Percentiles rank a stretch among this genome's conserved stretches.
Evolutionary conservation across 306 rosid genomes (phyloP).

Genomic region (Cajanus cajan): DNA sequence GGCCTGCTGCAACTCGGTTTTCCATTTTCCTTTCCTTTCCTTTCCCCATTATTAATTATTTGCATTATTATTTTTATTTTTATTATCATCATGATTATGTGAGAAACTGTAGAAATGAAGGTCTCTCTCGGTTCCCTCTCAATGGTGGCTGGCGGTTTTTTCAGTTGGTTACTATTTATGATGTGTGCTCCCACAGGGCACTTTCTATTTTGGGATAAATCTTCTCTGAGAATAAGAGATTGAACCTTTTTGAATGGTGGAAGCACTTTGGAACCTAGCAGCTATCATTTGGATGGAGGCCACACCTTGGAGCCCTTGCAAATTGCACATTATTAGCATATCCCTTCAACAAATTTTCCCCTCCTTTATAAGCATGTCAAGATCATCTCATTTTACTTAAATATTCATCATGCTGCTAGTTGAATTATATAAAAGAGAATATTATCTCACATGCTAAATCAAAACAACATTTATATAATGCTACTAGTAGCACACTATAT

Average conservation of each 20-base stretch:
- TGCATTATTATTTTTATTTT: not conserved
- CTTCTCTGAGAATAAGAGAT: not conserved
- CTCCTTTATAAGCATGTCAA: not conserved
- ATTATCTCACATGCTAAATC: not conserved
- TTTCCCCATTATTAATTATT: not conserved
- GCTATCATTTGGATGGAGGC: not conserved
- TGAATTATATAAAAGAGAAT: not conserved
- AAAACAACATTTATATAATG: not conserved
- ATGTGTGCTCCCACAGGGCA: not conserved
- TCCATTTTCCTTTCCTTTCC: too few species aligned
- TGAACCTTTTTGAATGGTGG: not conserved
- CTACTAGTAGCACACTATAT: not conserved
- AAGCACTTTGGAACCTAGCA: not conserved
- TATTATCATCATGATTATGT: not conserved
- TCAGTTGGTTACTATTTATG: conserved; percentile 32
- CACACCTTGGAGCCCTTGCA: not conserved
- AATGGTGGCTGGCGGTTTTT: conserved; percentile 41
- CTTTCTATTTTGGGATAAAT: conserved; percentile 29
- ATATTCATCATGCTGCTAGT: not conserved
- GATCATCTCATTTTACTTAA: not conserved
- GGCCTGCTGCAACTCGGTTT: conserved; percentile 35
- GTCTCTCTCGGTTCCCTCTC: not conserved
- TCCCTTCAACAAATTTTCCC: not conserved
- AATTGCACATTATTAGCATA: not conserved
- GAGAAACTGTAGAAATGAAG: not conserved